These are phyloP conservation scores for Corylus avellana DNA, from an alignment of 306 rosid genomes.

Conservation along the genomic window DNA sequence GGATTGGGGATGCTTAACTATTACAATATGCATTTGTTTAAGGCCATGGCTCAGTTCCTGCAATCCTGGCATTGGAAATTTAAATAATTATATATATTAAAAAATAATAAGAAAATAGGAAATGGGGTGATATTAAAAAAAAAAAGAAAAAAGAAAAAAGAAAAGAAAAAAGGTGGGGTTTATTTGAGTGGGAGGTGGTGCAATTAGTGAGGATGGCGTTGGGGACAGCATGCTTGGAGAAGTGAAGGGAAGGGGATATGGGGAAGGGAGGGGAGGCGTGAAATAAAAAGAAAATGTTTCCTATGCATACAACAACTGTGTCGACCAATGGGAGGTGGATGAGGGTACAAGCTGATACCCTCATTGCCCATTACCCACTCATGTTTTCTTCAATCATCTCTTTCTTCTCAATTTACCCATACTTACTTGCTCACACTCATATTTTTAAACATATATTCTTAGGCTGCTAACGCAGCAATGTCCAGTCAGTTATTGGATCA, in stretches of 20 bases:
- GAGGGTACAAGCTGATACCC: slow-evolving; percentile 52
- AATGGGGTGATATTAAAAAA: slow-evolving; percentile 1
- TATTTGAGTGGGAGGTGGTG: slow-evolving; percentile 22
- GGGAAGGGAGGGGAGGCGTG: slow-evolving; percentile 65
- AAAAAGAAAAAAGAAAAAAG: not conserved
- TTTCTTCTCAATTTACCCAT: not conserved
- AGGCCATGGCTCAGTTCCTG: slow-evolving; percentile 69
- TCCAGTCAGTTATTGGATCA: no score
- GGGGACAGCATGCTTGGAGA: slow-evolving; percentile 68
- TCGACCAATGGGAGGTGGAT: slow-evolving; percentile 49
- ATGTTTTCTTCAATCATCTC: slow-evolving; percentile 67
- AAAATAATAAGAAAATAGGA: slow-evolving; percentile 15
- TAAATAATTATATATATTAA: slow-evolving; percentile 24
- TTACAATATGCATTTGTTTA: slow-evolving; percentile 26
- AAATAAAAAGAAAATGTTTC: slow-evolving; percentile 67
- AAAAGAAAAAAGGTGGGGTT: not conserved
- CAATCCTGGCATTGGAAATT: slow-evolving; percentile 48
- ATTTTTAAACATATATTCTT: not conserved
- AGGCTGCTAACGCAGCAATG: no score
- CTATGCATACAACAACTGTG: slow-evolving; percentile 61
- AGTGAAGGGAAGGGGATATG: slow-evolving; percentile 50
- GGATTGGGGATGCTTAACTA: slow-evolving; percentile 54
- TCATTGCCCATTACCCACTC: slow-evolving; percentile 41
- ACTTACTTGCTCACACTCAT: not conserved
- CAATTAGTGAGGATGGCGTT: slow-evolving; percentile 45